phyloP scores from a whole-genome alignment of 192 early-diverging fungal species.

The Umbelopsis ramanniana region DNA sequence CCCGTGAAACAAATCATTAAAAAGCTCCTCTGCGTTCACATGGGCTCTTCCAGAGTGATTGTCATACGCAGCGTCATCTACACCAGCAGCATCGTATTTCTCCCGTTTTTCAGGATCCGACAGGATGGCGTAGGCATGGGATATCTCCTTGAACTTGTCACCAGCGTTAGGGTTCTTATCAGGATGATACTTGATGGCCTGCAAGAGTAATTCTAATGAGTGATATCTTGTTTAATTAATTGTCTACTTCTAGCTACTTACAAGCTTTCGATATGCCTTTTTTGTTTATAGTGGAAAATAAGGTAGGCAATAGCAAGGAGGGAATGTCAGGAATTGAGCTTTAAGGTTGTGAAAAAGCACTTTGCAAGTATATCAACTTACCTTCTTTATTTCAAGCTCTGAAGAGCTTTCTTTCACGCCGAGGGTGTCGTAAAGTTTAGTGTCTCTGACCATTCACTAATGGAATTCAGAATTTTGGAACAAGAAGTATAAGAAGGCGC shows the following conservation, averaged over 20 bases:
- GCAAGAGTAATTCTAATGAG: constrained; percentile 68
- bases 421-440: constrained; percentile 75
- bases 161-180: constrained; percentile 87
- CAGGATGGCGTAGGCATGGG: constrained; percentile 92
- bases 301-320: background rate
- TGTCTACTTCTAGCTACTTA: background rate
- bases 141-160: constrained; percentile 95
- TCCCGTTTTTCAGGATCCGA: constrained; percentile 87
- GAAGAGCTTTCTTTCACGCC: constrained; percentile 54
- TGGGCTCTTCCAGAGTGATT: constrained; percentile 56
- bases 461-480: background rate
- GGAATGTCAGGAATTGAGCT: background rate
- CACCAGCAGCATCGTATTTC: constrained; percentile 90
- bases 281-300: background rate
- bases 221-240: background rate
- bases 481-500: background rate
- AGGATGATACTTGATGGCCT: constrained; percentile 84
- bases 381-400: constrained; percentile 54
- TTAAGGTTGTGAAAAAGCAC: background rate
- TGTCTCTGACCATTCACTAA: constrained; percentile 60
- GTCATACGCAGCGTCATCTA: constrained; percentile 80
- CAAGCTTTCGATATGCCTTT: constrained; percentile 19
- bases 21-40: constrained; percentile 87
- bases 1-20: constrained; percentile 93
- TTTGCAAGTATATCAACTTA: background rate